These are phyloP conservation scores for Luzula sylvatica DNA, from an alignment of 176 grass and related monocot genomes.

Conservation along the genomic window DNA sequence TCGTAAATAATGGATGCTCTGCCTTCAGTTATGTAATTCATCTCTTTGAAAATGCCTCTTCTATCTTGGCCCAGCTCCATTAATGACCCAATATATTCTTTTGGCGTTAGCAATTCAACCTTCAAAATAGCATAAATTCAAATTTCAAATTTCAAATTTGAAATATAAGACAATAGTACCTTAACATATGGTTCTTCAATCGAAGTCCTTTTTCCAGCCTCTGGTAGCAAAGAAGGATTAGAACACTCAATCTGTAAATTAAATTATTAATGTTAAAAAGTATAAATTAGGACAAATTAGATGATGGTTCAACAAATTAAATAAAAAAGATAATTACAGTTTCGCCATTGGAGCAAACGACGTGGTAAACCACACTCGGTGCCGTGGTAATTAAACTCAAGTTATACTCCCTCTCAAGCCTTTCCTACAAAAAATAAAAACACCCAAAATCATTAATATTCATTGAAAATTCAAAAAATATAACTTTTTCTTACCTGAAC, in stretches of 20 bases:
- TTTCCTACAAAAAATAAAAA: conserved; percentile 65
- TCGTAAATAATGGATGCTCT: conserved; percentile 80
- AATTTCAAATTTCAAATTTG: conserved; percentile 14
- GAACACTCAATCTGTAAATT: conserved; percentile 70
- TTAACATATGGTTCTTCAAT: conserved; percentile 96
- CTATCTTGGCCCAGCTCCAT: conserved; percentile 98
- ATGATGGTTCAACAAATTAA: conserved; percentile 6
- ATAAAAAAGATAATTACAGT: conserved; percentile 44
- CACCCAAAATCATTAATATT: not conserved
- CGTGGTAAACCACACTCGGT: conserved; percentile 91
- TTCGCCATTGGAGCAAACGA: conserved; percentile 62
- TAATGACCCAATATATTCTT: conserved; percentile 89
- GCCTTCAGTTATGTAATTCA: conserved; percentile 86
- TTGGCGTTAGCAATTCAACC: conserved; percentile 95
- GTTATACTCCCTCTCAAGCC: conserved; percentile 96
- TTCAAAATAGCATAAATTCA: conserved; percentile 16
- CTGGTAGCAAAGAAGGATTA: conserved; percentile 90
- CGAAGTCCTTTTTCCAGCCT: conserved; percentile 64
- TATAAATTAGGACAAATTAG: conserved; percentile 25
- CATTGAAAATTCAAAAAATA: not conserved
- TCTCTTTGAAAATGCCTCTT: conserved; percentile 96
- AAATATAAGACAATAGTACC: conserved; percentile 24
- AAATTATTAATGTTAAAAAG: not conserved
- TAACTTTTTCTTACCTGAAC: conserved; percentile 58
- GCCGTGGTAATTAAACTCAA: conserved; percentile 96